Percentiles rank a stretch among this genome's conserved stretches.
These are phyloP conservation scores for Dendrobium catenatum DNA, from an alignment of 106 monocot genomes.

Conservation along the genomic window DNA sequence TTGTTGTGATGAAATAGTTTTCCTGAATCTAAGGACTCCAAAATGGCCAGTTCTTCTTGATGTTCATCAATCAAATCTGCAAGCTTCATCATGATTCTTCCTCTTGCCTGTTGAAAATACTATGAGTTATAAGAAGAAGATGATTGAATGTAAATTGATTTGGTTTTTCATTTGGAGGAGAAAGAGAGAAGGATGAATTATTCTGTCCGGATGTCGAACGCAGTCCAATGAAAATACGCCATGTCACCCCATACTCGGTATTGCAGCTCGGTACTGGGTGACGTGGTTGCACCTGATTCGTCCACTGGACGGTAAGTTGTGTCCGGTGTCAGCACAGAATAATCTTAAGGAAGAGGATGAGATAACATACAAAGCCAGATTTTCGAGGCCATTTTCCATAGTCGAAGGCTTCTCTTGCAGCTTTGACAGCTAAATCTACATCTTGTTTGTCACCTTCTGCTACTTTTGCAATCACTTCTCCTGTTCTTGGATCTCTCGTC, in stretches of 20 bases:
- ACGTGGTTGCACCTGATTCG: too few relatives aligned
- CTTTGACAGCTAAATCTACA: conserved; percentile 53
- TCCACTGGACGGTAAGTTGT: too few relatives aligned
- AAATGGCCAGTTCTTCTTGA: conserved; percentile 32
- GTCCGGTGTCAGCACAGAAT: too few relatives aligned
- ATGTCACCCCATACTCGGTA: too few relatives aligned
- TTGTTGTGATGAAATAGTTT: conserved; percentile 35
- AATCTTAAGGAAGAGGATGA: not conserved
- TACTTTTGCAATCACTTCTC: conserved; percentile 38
- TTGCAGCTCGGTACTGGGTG: too few relatives aligned
- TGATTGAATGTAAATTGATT: not conserved
- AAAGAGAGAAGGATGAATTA: too few relatives aligned
- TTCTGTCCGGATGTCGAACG: too few relatives aligned
- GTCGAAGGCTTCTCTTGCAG: conserved; percentile 63
- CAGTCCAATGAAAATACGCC: too few relatives aligned
- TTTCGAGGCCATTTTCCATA: conserved; percentile 72
- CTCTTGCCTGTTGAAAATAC: conserved; percentile 41
- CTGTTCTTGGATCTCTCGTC: conserved; percentile 50
- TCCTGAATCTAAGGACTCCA: conserved; percentile 54
- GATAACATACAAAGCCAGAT: conserved; percentile 48
- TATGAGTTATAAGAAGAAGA: not conserved
- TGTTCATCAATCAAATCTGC: conserved; percentile 53
- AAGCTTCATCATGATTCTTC: conserved; percentile 48
- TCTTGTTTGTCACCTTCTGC: conserved; percentile 63
- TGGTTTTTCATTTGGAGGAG: too few relatives aligned